Evolutionary conservation across 83 land plant genomes (phyloP), one percentile per base, ranked within the genome.

Genomic region (Picea abies): DNA sequence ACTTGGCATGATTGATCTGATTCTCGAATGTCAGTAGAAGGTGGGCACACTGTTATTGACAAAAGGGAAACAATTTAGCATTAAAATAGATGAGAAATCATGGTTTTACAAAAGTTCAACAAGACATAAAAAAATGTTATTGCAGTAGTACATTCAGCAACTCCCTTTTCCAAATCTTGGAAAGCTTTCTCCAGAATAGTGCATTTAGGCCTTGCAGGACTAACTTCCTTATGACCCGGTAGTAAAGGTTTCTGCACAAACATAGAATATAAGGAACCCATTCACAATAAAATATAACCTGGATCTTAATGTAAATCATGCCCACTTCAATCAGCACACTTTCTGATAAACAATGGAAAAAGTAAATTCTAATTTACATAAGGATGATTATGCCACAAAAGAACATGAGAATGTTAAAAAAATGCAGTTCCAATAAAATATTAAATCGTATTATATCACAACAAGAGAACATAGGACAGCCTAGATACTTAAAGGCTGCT

Each of bases 151-250:
- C 99, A 90, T 84, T 87, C 88, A 26, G 88, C 90, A 60, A 96
- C 99, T 78, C 85, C 89, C 82, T 87, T 91, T 84, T 92, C 95
- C 82, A 97, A 85, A 77, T 97, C 99, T 66, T 93, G 92, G 47
- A 97, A 88, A 52, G 99, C 97, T 63, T 91, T 92, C 71, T 97
- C 98, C 77, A 96, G 88, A 83, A 91, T 83, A 69, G 94, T 88
- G 29, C 92, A 85, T 83, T 92, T 97, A 11, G 94, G 87, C 79
- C 92, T 89, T 61, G 84, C 84, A 84, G 84, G 88, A 77, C 94
- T 88, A 81, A 89, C 91, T 82, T 96, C 99, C 85, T 85, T 94
- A 75, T 67, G 85, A 80, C 71, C 84, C 66, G 83, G 47, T 41
- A 88, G 79, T 81, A 80, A 47, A 63, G 83, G 62, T 79, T 86